phyloP scores from a whole-genome alignment of 164 flowering plant genomes.

The Echeveria elegans region DNA sequence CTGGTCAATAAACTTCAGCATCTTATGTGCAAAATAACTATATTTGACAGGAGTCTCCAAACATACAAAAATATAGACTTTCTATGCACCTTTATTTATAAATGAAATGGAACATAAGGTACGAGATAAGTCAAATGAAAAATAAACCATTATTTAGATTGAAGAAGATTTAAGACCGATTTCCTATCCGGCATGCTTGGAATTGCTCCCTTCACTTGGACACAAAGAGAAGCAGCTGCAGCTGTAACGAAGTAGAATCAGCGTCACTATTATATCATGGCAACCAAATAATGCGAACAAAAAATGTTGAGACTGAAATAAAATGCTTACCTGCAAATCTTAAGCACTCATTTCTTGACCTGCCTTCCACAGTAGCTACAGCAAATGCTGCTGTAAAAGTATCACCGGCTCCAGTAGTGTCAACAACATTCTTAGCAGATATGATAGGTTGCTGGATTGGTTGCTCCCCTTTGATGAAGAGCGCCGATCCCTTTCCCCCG shows the following conservation, averaged over 20 bases:
- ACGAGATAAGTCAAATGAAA: too few species aligned
- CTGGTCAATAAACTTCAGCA: too few species aligned
- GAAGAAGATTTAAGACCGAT: slow-evolving; percentile 67
- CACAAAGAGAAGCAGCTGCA: slow-evolving; percentile 95
- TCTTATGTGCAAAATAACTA: too few species aligned
- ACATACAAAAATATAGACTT: too few species aligned
- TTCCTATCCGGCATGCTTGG: slow-evolving; percentile 92
- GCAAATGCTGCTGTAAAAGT: too few species aligned
- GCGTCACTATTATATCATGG: too few species aligned
- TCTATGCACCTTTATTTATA: too few species aligned
- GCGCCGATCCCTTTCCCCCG: slow-evolving; percentile 78
- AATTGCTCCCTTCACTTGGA: slow-evolving; percentile 98
- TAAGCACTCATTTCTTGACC: slow-evolving; percentile 58
- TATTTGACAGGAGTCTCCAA: too few species aligned
- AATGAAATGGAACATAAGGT: too few species aligned
- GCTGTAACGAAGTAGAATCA: too few species aligned
- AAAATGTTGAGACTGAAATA: too few species aligned
- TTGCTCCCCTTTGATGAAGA: slow-evolving; percentile 70
- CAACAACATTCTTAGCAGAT: slow-evolving; percentile 55
- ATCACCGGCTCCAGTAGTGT: slow-evolving; percentile 99
- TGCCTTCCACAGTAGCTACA: slow-evolving; percentile 85
- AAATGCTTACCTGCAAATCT: slow-evolving; percentile 83
- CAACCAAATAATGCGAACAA: too few species aligned
- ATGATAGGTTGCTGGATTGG: slow-evolving; percentile 68
- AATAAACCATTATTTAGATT: slow-evolving; percentile 23